Conservation (phyloP, 1,284 basidiomycete species). For the Ustilago shanxiensis region DNA sequence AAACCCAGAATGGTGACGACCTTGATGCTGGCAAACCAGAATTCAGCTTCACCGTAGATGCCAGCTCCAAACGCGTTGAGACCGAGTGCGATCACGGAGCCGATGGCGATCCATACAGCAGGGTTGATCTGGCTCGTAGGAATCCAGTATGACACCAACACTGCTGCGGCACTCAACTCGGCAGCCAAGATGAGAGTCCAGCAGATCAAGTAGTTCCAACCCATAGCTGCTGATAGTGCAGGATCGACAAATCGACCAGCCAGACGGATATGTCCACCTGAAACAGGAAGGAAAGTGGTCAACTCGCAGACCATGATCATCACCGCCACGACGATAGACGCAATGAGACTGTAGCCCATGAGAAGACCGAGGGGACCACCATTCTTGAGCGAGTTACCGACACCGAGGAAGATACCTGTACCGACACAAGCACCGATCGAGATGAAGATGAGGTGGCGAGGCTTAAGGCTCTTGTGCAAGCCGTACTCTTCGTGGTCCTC, state of each 20-base stretch:
- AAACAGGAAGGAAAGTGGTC: conserved; percentile 74
- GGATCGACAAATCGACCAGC: conserved; percentile 83
- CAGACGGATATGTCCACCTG: conserved; percentile 82
- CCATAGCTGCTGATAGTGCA: conserved; percentile 76
- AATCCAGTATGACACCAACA: conserved; percentile 81
- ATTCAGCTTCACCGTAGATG: conserved; percentile 68
- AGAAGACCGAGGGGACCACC: conserved; percentile 71
- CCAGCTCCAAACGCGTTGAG: conserved; percentile 80
- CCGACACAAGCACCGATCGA: conserved; percentile 38
- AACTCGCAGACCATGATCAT: conserved; percentile 72
- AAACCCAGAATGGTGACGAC: conserved; percentile 61
- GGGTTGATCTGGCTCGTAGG: conserved; percentile 73
- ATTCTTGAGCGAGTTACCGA: conserved; percentile 74
- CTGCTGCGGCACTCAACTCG: conserved; percentile 80
- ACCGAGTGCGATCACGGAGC: conserved; percentile 77
- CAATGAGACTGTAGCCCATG: conserved; percentile 68
- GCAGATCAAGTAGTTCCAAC: conserved; percentile 77
- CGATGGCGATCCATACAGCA: conserved; percentile 81
- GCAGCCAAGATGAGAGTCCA: conserved; percentile 76
- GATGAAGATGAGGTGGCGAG: conserved; percentile 37
- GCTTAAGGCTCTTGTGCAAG: conserved; percentile 70
- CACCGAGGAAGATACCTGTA: conserved; percentile 77
- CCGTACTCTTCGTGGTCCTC: conserved; percentile 26
- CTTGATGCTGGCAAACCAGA: conserved; percentile 71
- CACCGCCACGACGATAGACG: conserved; percentile 44